Conservation (phyloP, 495 filamentous ascomycete genomes). For the Penicillium ucsense region DNA sequence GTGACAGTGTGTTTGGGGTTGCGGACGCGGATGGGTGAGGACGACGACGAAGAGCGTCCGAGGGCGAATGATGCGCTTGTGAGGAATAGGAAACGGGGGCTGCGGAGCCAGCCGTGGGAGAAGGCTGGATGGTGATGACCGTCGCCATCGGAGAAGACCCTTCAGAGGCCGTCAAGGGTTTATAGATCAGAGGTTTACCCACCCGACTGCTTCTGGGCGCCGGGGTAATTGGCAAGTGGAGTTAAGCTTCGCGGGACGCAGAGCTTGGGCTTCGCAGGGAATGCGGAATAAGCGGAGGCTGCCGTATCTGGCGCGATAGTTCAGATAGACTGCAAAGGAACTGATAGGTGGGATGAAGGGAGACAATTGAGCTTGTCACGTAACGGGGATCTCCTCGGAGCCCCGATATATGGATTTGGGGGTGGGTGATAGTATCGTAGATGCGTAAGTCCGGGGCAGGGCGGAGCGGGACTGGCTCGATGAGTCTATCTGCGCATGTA, state of each 20-base stretch:
- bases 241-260: not conserved
- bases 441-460: not conserved
- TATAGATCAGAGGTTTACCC: not conserved
- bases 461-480: too few relatives aligned
- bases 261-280: not conserved
- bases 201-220: too few relatives aligned
- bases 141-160: slow-evolving; percentile 24
- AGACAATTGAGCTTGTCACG: slow-evolving; percentile 6
- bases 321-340: slow-evolving; percentile 1
- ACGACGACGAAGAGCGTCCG: slow-evolving; percentile 20
- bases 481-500: too few relatives aligned
- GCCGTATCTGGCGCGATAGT: not conserved
- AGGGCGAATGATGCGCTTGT: slow-evolving; percentile 16
- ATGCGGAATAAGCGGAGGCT: not conserved
- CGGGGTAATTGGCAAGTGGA: not conserved
- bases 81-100: slow-evolving; percentile 14
- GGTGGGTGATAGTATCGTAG: slow-evolving; percentile 1
- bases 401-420: slow-evolving; percentile 1
- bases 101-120: slow-evolving; percentile 20
- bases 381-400: slow-evolving; percentile 2
- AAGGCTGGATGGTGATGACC: slow-evolving; percentile 38
- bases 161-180: not conserved
- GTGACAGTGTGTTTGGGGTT: slow-evolving; percentile 18
- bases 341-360: too few relatives aligned
- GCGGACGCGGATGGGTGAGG: slow-evolving; percentile 11